Conservation (phyloP, 768 basidiomycete genomes). For the Clitopilus hobsonii region DNA sequence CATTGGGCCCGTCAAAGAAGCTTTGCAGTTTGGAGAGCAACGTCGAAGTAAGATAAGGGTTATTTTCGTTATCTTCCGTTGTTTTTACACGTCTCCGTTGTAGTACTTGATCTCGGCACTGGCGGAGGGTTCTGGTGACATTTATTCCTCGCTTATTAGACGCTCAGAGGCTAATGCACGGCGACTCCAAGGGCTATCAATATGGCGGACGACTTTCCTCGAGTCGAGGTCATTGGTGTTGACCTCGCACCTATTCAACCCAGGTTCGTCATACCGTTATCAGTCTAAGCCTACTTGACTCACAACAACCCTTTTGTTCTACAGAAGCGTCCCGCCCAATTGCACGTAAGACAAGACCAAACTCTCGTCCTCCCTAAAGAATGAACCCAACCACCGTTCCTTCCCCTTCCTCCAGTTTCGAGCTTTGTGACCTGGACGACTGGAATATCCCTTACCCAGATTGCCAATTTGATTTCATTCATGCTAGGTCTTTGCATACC, state of each 20-base stretch:
- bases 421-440: conserved; percentile 65
- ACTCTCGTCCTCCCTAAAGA: neutral
- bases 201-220: conserved; percentile 69
- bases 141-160: conserved; percentile 4
- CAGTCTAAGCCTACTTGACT: no score
- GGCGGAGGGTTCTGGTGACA: conserved; percentile 57
- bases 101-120: conserved; percentile 67
- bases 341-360: conserved; percentile 56
- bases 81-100: conserved; percentile 13
- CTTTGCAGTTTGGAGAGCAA: conserved; percentile 45
- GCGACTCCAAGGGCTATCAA: conserved; percentile 54
- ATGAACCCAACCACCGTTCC: conserved; percentile 5
- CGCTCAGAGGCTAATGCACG: neutral
- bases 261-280: conserved; percentile 36
- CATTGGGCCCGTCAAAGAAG: conserved; percentile 58
- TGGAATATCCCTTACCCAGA: conserved; percentile 59
- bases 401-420: conserved; percentile 45
- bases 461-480: conserved; percentile 62
- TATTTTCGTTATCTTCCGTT: conserved; percentile 2
- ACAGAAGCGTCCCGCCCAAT: conserved; percentile 60
- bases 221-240: conserved; percentile 61
- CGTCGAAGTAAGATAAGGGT: conserved; percentile 29
- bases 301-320: neutral
- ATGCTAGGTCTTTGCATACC: conserved; percentile 64
- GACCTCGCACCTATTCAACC: conserved; percentile 74